A percentile compares a stretch with the other conserved stretches of the same genome.
Conservation (phyloP, 164 flowering plant genomes). For the Buxus sempervirens region DNA sequence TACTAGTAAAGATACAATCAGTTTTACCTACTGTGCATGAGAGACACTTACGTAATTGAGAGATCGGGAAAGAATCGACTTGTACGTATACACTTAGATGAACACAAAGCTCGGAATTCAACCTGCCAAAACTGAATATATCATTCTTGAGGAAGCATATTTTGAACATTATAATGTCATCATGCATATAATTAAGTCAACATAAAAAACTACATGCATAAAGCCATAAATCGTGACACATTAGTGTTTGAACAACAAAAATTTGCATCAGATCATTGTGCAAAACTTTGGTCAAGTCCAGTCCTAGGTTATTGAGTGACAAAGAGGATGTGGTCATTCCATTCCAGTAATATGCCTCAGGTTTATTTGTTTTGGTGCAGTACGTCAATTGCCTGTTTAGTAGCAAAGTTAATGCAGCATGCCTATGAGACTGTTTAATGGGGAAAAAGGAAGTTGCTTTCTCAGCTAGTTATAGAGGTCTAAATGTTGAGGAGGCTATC, state of each 20-base stretch:
- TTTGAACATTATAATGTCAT: background rate
- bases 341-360: background rate
- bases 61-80: conserved; percentile 82
- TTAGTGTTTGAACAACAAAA: background rate
- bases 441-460: background rate
- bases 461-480: background rate
- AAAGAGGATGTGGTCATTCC: background rate
- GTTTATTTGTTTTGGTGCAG: background rate
- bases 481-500: background rate
- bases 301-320: background rate
- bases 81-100: conserved; percentile 51
- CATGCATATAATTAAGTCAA: background rate
- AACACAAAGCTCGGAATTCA: conserved; percentile 62
- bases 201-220: background rate
- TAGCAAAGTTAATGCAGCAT: background rate
- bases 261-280: background rate
- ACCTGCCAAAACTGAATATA: conserved; percentile 43
- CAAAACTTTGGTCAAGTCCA: background rate
- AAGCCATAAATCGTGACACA: background rate
- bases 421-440: background rate
- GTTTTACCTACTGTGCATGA: background rate
- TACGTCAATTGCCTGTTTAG: background rate
- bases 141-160: conserved; percentile 8
- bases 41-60: conserved; percentile 67
- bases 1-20: background rate